A percentile compares a stretch with the other conserved stretches of the same genome.
Evolutionary conservation across 192 early-diverging fungal species (phyloP).

Genomic region (Diversispora epigaea): DNA sequence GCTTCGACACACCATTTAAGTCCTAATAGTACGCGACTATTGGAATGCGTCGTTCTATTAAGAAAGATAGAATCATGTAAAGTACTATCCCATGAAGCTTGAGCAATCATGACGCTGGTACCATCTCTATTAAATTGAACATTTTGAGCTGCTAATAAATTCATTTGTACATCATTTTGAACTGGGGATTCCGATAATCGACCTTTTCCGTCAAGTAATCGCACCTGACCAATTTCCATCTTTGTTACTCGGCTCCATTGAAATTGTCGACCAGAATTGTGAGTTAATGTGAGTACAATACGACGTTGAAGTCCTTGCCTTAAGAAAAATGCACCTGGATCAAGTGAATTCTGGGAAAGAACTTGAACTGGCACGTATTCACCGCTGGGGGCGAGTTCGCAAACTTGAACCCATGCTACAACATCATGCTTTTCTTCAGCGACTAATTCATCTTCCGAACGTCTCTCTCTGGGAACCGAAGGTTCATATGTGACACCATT

Average conservation of each 20-base stretch:
- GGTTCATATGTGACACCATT: conserved; percentile 32
- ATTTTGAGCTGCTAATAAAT: conserved; percentile 48
- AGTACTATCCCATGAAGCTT: conserved; percentile 75
- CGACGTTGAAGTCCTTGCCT: conserved; percentile 77
- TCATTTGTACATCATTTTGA: conserved; percentile 52
- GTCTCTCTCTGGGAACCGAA: conserved; percentile 33
- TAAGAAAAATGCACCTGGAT: conserved; percentile 58
- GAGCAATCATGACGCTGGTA: conserved; percentile 55
- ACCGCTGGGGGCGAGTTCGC: conserved; percentile 64
- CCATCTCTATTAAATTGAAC: conserved; percentile 58
- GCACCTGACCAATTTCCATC: conserved; percentile 48
- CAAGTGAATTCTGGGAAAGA: conserved; percentile 43
- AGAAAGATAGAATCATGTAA: conserved; percentile 66
- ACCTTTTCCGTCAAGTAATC: conserved; percentile 60
- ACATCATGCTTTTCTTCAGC: conserved; percentile 69
- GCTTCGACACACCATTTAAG: conserved; percentile 57
- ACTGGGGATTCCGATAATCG: conserved; percentile 51
- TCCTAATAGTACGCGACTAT: conserved; percentile 59
- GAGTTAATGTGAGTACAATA: conserved; percentile 60
- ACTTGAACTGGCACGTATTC: conserved; percentile 61
- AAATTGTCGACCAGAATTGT: conserved; percentile 68
- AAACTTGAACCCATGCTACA: conserved; percentile 61
- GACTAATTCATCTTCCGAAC: conserved; percentile 62
- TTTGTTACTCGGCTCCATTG: conserved; percentile 47
- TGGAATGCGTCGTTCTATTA: conserved; percentile 59